A percentile compares a stretch with the other conserved stretches of the same genome.
phyloP scores from a whole-genome alignment of 352 stramenopile genomes.

The Pythium apleroticum region DNA sequence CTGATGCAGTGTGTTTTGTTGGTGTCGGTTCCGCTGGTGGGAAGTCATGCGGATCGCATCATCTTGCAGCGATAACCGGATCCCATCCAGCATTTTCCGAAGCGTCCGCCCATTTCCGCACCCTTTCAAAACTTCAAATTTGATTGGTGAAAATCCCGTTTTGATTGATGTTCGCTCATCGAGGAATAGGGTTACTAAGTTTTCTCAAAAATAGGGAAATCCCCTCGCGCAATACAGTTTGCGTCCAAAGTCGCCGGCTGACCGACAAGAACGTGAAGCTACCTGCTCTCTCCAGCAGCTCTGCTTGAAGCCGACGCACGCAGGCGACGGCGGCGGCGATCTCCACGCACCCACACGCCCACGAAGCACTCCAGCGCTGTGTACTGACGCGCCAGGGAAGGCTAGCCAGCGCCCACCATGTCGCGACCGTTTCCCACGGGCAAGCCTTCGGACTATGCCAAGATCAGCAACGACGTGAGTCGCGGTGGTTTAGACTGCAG shows the following conservation, averaged over 20 bases:
- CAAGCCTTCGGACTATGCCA: conserved; percentile 68
- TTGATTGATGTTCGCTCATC: neutral
- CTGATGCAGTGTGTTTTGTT: neutral
- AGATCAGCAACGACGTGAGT: conserved; percentile 68
- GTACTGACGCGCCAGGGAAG: neutral
- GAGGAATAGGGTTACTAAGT: conserved; percentile 4
- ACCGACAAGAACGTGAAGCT: conserved; percentile 22
- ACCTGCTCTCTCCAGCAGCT: conserved; percentile 1
- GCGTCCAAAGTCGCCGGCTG: conserved; percentile 17
- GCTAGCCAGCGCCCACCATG: conserved; percentile 31
- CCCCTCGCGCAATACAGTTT: conserved; percentile 18
- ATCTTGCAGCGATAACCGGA: neutral
- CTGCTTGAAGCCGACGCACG: conserved; percentile 1
- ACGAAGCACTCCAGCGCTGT: neutral
- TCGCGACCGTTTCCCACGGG: conserved; percentile 55
- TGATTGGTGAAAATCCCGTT: conserved; percentile 12
- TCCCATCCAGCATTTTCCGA: conserved; percentile 21
- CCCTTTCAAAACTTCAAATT: conserved; percentile 8
- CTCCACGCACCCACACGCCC: neutral
- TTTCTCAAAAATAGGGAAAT: conserved; percentile 14
- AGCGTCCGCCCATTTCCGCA: neutral
- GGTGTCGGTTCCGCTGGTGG: neutral
- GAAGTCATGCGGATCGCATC: neutral
- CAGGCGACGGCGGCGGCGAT: neutral
- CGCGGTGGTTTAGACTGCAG: conserved; percentile 6